Evolutionary conservation across 192 early-diverging fungal genomes (phyloP).

Genomic region (Piromyces finnis): DNA sequence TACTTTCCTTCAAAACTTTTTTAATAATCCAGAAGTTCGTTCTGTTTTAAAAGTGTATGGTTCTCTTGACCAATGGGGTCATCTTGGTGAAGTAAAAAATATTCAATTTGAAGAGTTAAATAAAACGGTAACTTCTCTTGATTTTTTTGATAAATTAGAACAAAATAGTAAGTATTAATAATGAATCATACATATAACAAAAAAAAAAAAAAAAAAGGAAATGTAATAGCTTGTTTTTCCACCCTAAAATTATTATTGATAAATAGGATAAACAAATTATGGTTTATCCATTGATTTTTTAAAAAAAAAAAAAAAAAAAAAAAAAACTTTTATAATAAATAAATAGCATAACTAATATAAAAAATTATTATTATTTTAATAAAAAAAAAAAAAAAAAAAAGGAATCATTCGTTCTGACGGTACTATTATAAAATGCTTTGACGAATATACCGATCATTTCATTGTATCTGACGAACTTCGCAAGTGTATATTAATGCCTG

Average conservation of each 20-base stretch:
- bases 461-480: slow-evolving; percentile 27
- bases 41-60: background rate
- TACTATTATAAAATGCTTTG: slow-evolving; percentile 25
- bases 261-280: too few species aligned
- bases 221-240: too few species aligned
- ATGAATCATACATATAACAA: too few species aligned
- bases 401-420: slow-evolving; percentile 15
- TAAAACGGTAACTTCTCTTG: background rate
- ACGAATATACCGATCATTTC: slow-evolving; percentile 15
- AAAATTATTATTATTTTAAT: too few species aligned
- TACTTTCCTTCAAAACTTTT: background rate
- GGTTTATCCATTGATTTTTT: too few species aligned
- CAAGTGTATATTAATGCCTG: slow-evolving; percentile 16
- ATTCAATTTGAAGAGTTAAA: background rate
- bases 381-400: too few species aligned
- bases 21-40: background rate
- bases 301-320: too few species aligned
- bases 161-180: background rate
- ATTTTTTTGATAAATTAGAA: background rate
- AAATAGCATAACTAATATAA: too few species aligned
- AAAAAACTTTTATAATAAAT: too few species aligned
- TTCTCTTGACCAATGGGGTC: background rate
- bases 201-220: too few species aligned
- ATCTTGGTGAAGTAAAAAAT: background rate
- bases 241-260: too few species aligned